Percentiles rank a stretch among this genome's conserved stretches.
Conservation (phyloP, 2,329 filamentous ascomycete genomes). For the Reticulascus tulasneorum region DNA sequence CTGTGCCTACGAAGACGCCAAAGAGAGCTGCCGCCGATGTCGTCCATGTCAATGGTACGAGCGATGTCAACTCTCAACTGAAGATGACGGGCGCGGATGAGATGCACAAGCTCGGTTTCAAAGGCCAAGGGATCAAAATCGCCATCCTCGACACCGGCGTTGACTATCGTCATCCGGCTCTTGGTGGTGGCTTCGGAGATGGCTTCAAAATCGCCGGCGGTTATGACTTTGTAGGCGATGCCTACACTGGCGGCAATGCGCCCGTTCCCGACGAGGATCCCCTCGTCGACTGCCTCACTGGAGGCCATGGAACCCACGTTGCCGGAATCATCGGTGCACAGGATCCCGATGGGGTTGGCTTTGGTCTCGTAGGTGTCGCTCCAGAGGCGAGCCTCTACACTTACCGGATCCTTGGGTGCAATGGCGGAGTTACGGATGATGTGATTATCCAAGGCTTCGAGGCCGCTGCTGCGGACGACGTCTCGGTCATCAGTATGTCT, state of each 20-base stretch:
- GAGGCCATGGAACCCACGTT: slow-evolving; percentile 41
- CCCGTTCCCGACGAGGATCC: slow-evolving; percentile 8
- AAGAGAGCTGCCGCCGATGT: slow-evolving; percentile 3
- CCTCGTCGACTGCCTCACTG: slow-evolving; percentile 4
- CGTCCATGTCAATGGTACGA: slow-evolving; percentile 6
- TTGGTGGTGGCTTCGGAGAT: slow-evolving; percentile 8
- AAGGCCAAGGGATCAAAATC: slow-evolving; percentile 32
- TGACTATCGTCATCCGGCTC: slow-evolving; percentile 29
- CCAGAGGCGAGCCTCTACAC: slow-evolving; percentile 22
- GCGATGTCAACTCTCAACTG: slow-evolving; percentile 6
- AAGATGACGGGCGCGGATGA: slow-evolving; percentile 30
- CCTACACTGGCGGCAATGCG: slow-evolving; percentile 23
- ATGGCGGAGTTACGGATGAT: slow-evolving; percentile 5
- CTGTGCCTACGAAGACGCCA: too few relatives aligned
- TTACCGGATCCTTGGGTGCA: slow-evolving; percentile 14
- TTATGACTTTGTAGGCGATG: slow-evolving; percentile 21
- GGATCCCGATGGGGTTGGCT: slow-evolving; percentile 6
- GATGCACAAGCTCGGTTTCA: slow-evolving; percentile 31
- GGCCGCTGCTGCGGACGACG: slow-evolving; percentile 5
- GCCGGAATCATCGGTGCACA: slow-evolving; percentile 18
- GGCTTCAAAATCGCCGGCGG: slow-evolving; percentile 18
- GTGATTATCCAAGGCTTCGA: slow-evolving; percentile 9
- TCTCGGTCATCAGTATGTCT: slow-evolving; percentile 9
- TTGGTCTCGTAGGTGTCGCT: slow-evolving; percentile 20
- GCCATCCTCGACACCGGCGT: slow-evolving; percentile 37